phyloP scores from a whole-genome alignment of 2,329 filamentous ascomycete genomes.

The Paraconiothyrium brasiliense region DNA sequence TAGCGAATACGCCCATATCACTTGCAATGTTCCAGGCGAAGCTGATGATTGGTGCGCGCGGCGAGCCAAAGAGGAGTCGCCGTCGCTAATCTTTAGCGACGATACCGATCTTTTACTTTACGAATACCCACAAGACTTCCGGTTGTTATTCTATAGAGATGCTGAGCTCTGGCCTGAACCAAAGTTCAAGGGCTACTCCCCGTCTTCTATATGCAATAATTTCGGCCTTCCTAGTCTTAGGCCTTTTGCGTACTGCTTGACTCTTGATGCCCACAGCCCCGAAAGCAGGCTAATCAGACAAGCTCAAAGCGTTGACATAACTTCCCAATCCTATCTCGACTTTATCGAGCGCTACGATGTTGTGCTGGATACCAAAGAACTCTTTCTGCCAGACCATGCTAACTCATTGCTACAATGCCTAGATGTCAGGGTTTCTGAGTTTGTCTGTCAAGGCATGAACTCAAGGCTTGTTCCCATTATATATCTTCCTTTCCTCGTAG shows the following conservation, averaged over 20 bases:
- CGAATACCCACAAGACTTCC: conserved; percentile 69
- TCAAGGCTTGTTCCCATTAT: conserved; percentile 49
- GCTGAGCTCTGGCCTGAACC: conserved; percentile 56
- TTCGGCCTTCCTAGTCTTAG: conserved; percentile 55
- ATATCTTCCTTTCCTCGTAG: conserved; percentile 71
- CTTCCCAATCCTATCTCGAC: conserved; percentile 31
- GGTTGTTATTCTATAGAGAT: conserved; percentile 75
- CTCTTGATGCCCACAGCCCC: conserved; percentile 40
- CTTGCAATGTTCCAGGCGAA: conserved; percentile 78
- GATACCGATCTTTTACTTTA: conserved; percentile 88
- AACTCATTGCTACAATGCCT: conserved; percentile 31
- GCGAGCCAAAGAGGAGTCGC: conserved; percentile 64
- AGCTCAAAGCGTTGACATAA: conserved; percentile 32
- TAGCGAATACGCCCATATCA: conserved; percentile 54
- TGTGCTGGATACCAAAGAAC: conserved; percentile 16
- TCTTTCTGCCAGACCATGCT: conserved; percentile 4
- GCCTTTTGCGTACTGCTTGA: conserved; percentile 53
- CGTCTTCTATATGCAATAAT: conserved; percentile 55
- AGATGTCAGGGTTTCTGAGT: conserved; percentile 46
- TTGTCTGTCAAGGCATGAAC: conserved; percentile 34
- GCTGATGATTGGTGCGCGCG: conserved; percentile 83
- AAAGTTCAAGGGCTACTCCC: conserved; percentile 52
- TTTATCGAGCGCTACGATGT: conserved; percentile 44
- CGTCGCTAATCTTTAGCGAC: conserved; percentile 76
- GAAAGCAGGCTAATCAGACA: conserved; percentile 38